Evolutionary conservation across 805 yeast genomes (phyloP), one percentile per base, ranked within the genome.

Genomic region (Wickerhamiella dianesei): DNA sequence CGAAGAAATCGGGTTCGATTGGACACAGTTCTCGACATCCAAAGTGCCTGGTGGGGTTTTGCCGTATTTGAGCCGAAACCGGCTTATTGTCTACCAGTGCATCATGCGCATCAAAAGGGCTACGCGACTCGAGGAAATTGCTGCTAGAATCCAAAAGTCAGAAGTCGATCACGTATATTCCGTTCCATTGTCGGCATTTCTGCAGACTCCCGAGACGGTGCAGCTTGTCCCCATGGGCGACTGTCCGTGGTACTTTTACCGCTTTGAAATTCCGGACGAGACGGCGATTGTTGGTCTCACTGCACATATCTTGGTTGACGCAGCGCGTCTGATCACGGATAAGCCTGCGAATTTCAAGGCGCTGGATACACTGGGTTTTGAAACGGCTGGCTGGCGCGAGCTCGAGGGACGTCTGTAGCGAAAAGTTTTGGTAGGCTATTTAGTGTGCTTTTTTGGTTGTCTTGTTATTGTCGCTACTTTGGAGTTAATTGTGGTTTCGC

Each of bases 261-360:
- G 41, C 22, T 39, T 19, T 19, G 25, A 17, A 8, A 19, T 39
- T 5, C 25, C 41, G 14, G 17, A 39, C 18, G 39, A 36, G 19
- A 39, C 41, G 6, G 25, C 41, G 6, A n/a, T 39, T 19, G 41
- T 39, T 18, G 41, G 41, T n/a, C n/a, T 39, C 8, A 39, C 41
- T 21, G 41, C 41, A 17, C 41, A 39, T 21, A 39, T 39, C n/a
- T 9, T 39, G 5, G n/a, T 39, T 17, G 41, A 39, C n/a, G 41
- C 18, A 4, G 41, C 41, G 5, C 41, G 41, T 5, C 18, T 19
- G 9, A 20, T 39, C 6, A 12, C 18, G 8, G 25, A 18, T 8
- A 21, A 14, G 9, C 5, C 8, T 5, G 20, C 25, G 6, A 9
- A 18, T 12, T 39, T 39, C 17, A 9, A 20, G 13, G 25, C n/a